Percentiles rank a stretch among this genome's conserved stretches.
These are phyloP conservation scores for Vigna nakashimae DNA, from an alignment of 306 rosid species.

Conservation along the genomic window DNA sequence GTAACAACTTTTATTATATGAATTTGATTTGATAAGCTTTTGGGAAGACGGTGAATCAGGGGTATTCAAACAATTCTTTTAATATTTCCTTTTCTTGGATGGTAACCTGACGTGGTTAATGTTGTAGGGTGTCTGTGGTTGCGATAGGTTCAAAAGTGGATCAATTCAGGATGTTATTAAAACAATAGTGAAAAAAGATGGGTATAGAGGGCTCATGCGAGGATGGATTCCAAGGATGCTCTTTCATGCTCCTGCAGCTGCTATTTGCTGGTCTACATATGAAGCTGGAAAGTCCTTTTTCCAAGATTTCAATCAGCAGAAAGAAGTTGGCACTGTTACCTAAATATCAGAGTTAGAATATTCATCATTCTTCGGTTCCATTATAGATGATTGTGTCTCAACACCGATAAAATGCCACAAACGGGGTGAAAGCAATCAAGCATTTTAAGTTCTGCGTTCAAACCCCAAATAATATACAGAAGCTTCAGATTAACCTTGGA, in stretches of 20 bases:
- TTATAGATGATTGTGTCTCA: conserved; percentile 31
- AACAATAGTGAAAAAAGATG: conserved; percentile 83
- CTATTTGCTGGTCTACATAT: conserved; percentile 97
- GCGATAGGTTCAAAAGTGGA: conserved; percentile 87
- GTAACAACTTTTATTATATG: conserved; percentile 5
- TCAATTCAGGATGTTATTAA: conserved; percentile 76
- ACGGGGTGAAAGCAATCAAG: conserved; percentile 40
- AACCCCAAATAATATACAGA: conserved; percentile 43
- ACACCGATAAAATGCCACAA: conserved; percentile 31
- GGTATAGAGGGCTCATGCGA: conserved; percentile 83
- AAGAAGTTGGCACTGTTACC: conserved; percentile 51
- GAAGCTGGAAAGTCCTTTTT: conserved; percentile 89
- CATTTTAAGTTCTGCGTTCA: conserved; percentile 38
- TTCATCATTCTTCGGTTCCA: conserved; percentile 48
- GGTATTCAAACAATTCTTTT: not conserved
- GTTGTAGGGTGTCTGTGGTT: conserved; percentile 92
- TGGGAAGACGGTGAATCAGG: conserved; percentile 4
- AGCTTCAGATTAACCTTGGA: conserved; percentile 42
- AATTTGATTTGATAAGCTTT: conserved; percentile 13
- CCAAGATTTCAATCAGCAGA: conserved; percentile 60
- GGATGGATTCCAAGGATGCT: conserved; percentile 99
- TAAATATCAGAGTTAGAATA: conserved; percentile 43
- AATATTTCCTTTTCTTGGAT: conserved; percentile 1
- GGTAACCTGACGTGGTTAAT: conserved; percentile 41
- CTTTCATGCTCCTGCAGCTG: conserved; percentile 98